Evolutionary conservation across 2,329 filamentous ascomycete species (phyloP), one percentile per base, ranked within the genome.

Genomic region (Trichoderma atroviride): DNA sequence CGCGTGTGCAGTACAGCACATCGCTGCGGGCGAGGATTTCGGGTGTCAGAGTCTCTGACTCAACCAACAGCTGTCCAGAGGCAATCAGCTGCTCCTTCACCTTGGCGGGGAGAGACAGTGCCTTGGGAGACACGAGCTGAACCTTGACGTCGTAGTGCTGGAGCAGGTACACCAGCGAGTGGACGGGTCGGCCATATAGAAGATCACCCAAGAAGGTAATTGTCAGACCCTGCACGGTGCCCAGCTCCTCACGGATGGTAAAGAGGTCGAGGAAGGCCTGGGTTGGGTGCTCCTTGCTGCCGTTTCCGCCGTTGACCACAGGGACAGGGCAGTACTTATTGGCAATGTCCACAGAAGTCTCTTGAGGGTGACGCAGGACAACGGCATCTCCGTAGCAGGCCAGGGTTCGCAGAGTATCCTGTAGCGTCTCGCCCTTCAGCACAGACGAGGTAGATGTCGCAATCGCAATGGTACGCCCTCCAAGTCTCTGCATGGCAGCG

Each of bases 201-300:
- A 99, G 89, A 77, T 99, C 96, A 75, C 96, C 96, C 56, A 93
- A 87, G 80, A 99, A 99, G 62, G 96, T 99, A 77, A 99, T 96
- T 56, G 93, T 98, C 72, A 99, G 85, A 64, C 95, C 95, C 78
- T 95, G 94, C 69, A 98, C 95, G 0, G 94, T 97, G 72, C 96
- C 96, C 10, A 98, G 87, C 81, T 99, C 96, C 82, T 99, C 96
- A 74, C 96, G 93, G 77, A 99, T 99, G 67, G 96, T 98, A 85
- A 97, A 99, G 69, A 99, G 90, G 77, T 99, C 96, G 27, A 99
- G 85, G 87, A 99, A 96, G 0, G 96, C 96, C 82, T 99, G 96
- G 0, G 96, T 99, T 0, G 96, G 96, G 82, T 99, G 96, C 83
- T 99, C 96, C 75, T 93, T 90, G 81, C 92, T 94, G 72, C 96